These are phyloP conservation scores for Paspalum vaginatum DNA, from an alignment of 176 grass and related monocot genomes.

Conservation along the genomic window DNA sequence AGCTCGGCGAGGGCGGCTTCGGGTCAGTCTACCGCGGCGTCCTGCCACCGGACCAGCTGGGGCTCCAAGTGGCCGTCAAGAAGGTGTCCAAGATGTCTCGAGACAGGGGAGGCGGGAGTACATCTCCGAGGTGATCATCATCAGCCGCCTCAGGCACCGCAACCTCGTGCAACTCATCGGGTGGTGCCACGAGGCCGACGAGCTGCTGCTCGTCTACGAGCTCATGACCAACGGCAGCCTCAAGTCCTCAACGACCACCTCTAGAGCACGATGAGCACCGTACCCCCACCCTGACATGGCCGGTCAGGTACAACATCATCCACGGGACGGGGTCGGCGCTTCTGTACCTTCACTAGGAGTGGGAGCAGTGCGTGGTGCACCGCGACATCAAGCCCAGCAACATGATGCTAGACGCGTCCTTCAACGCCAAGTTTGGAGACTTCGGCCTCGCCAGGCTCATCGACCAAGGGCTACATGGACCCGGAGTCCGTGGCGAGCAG, in stretches of 20 bases:
- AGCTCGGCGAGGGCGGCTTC: slow-evolving; percentile 24
- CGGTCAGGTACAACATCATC: background rate
- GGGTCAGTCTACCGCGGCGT: slow-evolving; percentile 9
- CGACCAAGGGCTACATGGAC: background rate
- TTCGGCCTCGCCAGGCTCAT: background rate
- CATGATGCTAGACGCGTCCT: too few relatives aligned
- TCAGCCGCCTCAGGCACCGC: too few relatives aligned
- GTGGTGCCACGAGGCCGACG: slow-evolving; percentile 50
- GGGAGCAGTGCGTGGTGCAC: too few relatives aligned
- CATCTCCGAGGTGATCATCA: slow-evolving; percentile 46
- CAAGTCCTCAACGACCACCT: slow-evolving; percentile 51
- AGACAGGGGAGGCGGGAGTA: slow-evolving; percentile 54
- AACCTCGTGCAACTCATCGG: slow-evolving; percentile 38
- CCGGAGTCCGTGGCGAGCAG: background rate
- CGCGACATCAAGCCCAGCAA: too few relatives aligned
- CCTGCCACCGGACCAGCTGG: background rate
- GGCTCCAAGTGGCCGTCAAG: too few relatives aligned
- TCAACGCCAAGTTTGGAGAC: too few relatives aligned
- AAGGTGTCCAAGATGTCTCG: background rate
- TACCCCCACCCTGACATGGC: background rate
- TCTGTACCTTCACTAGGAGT: too few relatives aligned
- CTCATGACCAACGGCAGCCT: slow-evolving; percentile 57
- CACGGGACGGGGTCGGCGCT: too few relatives aligned
- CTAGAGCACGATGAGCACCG: background rate
- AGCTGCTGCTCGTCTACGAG: slow-evolving; percentile 44